phyloP scores from a whole-genome alignment of 176 grass and related monocot species.

The Saccharum spontaneum region DNA sequence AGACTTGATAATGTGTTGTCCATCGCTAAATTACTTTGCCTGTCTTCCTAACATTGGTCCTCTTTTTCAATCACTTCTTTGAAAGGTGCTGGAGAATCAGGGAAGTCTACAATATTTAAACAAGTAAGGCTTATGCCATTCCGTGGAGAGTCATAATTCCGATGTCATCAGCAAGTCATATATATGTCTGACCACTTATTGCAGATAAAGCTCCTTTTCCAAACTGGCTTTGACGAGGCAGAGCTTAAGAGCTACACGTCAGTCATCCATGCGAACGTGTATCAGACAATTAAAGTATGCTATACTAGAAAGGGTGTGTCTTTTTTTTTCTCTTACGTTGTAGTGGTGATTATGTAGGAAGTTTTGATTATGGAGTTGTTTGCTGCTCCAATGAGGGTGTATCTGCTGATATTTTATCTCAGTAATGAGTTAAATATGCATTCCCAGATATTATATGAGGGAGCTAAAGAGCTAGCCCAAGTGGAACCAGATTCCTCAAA shows the following conservation, averaged over 20 bases:
- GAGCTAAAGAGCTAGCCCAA: slow-evolving; percentile 87
- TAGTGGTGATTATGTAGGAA: slow-evolving; percentile 35
- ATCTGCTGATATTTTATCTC: slow-evolving; percentile 9
- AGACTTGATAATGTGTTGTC: slow-evolving; percentile 1
- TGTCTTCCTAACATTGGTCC: background rate
- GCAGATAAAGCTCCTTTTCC: slow-evolving; percentile 98
- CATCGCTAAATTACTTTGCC: background rate
- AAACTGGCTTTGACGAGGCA: slow-evolving; percentile 83
- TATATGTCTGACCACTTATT: slow-evolving; percentile 26
- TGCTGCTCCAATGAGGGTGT: slow-evolving; percentile 21
- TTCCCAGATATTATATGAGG: slow-evolving; percentile 89
- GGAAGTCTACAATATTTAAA: slow-evolving; percentile 99
- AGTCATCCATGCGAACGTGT: slow-evolving; percentile 97
- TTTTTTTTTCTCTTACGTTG: slow-evolving; percentile 37
- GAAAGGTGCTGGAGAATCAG: slow-evolving; percentile 93
- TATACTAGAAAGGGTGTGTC: slow-evolving; percentile 80
- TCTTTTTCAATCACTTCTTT: slow-evolving; percentile 14
- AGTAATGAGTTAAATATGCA: slow-evolving; percentile 32
- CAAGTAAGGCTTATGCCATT: slow-evolving; percentile 52
- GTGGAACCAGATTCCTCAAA: slow-evolving; percentile 72
- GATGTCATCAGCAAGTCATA: background rate
- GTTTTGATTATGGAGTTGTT: slow-evolving; percentile 14
- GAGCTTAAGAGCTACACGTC: slow-evolving; percentile 86
- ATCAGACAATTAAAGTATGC: slow-evolving; percentile 99
- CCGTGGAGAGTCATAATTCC: slow-evolving; percentile 12